Conservation (phyloP, 352 stramenopile species). For the Plasmopara muralis region DNA sequence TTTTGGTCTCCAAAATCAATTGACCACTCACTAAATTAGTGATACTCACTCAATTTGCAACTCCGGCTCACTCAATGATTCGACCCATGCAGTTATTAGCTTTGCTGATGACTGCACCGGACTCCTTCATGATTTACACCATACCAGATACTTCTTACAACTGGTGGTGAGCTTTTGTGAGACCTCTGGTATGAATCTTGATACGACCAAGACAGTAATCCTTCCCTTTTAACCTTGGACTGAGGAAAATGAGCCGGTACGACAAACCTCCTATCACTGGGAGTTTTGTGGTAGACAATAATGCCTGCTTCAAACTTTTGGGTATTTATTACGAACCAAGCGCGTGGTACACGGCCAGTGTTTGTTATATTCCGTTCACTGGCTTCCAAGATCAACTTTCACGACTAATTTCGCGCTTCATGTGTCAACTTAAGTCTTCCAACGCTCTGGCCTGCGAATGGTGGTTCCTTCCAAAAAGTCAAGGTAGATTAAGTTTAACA, state of each 20-base stretch:
- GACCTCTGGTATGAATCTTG: no score
- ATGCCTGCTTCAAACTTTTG: not conserved
- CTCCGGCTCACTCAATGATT: no score
- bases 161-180: not conserved
- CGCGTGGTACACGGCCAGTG: not conserved
- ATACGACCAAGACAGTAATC: no score
- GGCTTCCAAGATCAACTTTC: no score
- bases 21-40: no score
- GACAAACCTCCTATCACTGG: not conserved
- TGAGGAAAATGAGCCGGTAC: no score
- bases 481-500: not conserved
- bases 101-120: conserved; percentile 2
- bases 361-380: no score
- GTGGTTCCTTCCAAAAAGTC: not conserved
- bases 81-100: not conserved
- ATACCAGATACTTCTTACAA: not conserved
- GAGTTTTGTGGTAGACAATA: not conserved
- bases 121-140: not conserved
- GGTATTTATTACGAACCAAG: not conserved
- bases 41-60: no score
- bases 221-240: no score
- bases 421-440: not conserved
- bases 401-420: conserved; percentile 2
- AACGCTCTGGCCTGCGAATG: not conserved
- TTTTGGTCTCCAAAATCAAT: no score